A percentile compares a stretch with the other conserved stretches of the same genome.
phyloP scores from a whole-genome alignment of 371 early-diverging fungal species.

The Mortierella sp. region DNA sequence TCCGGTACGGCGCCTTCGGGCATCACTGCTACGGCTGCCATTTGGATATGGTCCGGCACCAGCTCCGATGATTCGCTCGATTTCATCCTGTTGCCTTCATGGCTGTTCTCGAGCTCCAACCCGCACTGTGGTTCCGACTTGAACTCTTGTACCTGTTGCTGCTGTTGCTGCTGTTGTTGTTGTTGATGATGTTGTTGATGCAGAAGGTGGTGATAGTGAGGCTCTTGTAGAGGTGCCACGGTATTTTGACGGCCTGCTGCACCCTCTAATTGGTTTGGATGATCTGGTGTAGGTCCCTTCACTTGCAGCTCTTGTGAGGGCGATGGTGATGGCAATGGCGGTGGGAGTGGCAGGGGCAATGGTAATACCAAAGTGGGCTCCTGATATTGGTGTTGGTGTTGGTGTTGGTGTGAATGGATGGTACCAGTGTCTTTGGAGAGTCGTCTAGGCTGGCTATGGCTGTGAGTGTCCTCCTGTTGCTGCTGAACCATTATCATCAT shows the following conservation, averaged over 20 bases:
- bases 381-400: conserved; percentile 1
- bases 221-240: background rate
- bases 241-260: background rate
- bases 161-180: conserved; percentile 4
- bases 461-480: conserved; percentile 12
- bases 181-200: conserved; percentile 1
- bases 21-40: background rate
- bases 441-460: background rate
- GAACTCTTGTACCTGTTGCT: background rate
- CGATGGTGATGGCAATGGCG: conserved; percentile 2
- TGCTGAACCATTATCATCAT: conserved; percentile 38
- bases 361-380: conserved; percentile 4
- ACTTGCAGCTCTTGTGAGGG: conserved; percentile 3
- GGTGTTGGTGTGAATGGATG: conserved; percentile 4
- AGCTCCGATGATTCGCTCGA: conserved; percentile 1
- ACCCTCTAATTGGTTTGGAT: background rate
- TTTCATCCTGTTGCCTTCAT: conserved; percentile 8
- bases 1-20: conserved; percentile 5
- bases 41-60: conserved; percentile 1
- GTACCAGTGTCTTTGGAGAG: conserved; percentile 1
- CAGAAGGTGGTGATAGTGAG: no score
- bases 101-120: conserved; percentile 9
- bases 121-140: no score
- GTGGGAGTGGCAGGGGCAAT: conserved; percentile 5
- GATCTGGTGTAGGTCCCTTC: background rate